Conservation (phyloP, 495 filamentous ascomycete genomes). For the Staphylotrichum tortipilum region DNA sequence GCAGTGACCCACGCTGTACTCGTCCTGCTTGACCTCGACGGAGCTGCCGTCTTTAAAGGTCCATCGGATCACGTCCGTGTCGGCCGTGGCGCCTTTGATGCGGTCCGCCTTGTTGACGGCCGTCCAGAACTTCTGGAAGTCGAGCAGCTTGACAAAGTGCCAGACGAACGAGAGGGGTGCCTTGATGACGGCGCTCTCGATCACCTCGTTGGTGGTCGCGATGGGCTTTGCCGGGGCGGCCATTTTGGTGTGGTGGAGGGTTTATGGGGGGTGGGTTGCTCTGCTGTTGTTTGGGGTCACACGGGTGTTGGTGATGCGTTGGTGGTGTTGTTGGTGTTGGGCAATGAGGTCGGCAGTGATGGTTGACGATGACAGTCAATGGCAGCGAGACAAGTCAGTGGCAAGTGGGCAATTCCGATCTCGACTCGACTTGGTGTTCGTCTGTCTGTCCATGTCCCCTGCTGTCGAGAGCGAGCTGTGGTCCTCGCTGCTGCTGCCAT, state of each 20-base stretch:
- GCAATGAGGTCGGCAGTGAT: background rate
- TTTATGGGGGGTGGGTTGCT: no score
- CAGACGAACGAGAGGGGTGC: constrained; percentile 54
- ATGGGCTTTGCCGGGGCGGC: constrained; percentile 23
- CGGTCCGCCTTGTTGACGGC: constrained; percentile 46
- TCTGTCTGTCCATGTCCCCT: no score
- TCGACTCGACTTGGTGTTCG: no score
- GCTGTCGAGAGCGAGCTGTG: no score
- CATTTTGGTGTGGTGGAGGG: background rate
- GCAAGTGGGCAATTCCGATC: no score
- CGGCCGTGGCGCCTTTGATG: constrained; percentile 48
- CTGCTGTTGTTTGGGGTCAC: no score
- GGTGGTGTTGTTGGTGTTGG: background rate
- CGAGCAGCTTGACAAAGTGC: constrained; percentile 59
- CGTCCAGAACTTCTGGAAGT: constrained; percentile 53
- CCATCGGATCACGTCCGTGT: constrained; percentile 59
- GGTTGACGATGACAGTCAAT: no score
- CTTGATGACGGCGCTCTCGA: constrained; percentile 56
- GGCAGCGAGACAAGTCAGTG: no score
- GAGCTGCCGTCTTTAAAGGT: constrained; percentile 54
- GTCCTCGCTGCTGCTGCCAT: no score
- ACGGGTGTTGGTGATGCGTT: no score
- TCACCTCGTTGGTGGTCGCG: constrained; percentile 55
- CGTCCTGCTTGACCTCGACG: constrained; percentile 62
- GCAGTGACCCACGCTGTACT: constrained; percentile 48